Base-by-base conservation (phyloP, 768 basidiomycete species). In the Kwoniella shandongensis region DNA sequence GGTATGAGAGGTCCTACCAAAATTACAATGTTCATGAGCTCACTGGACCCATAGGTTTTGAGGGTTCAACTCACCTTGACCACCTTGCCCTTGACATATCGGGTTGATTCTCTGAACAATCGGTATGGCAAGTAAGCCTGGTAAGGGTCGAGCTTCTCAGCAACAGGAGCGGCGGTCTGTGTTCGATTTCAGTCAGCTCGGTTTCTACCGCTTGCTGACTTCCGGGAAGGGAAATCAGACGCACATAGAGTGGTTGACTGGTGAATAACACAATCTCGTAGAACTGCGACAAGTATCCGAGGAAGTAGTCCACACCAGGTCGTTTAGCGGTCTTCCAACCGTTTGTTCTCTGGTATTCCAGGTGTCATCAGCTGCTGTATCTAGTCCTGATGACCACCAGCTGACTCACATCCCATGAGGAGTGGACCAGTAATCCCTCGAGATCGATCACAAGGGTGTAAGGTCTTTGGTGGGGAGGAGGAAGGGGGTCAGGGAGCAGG, bases 271-370 rank as follows among this genome's bases (percentile, higher is more conserved):
- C 94, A 55, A 98, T 84, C 80, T 99, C 96, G 75, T 91, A 99
- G 80, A 98, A 99, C 72, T 97, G 94, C 0, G 91, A 90, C 45
- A 99, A 84, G 76, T 99, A 99, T 25, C 85, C 93, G 30, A 99
- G 81, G 83, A 99, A 99, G 79, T 99, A 98, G 73, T 99, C 96
- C 15, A 92, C 89, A 3, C 96, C 96, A 1, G 96, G 94, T 30
- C 96, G 85, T 79, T 98, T 99, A 4, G 93, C 94, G 2, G 94
- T 97, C 63, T 91, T 82, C 94, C 96, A 99, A 49, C 96, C 96
- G 68, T 89, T 82, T 78, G 89, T 84, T 52, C 93, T 85, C 91
- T 96, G 58, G 30, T 40, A 30, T 25, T 13, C 4, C 4, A 36
- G 18, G 47, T 30, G 17, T 20, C 11, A 35, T 59, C 27, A 54